Evolutionary conservation across 306 rosid genomes (phyloP), one percentile per base, ranked within the genome.

Genomic region (Dalbergia cultrata): DNA sequence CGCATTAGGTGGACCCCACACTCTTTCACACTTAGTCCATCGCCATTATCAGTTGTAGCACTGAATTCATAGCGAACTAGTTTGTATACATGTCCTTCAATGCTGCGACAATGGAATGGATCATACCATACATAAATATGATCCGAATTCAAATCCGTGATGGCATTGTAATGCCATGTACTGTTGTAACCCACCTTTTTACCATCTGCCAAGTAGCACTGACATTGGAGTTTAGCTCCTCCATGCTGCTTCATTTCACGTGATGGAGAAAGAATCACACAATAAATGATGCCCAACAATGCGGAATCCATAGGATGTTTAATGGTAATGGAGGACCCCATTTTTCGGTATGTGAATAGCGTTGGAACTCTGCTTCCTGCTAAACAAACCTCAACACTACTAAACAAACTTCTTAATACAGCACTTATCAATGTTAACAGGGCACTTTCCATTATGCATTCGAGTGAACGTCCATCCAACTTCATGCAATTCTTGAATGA

Each of bases 121-220:
- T 78, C 82, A 11, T 68, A 78, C 76, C 82, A 78, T 26, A 16
- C 3, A 49, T 4, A 54, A 8, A 77, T 56, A 52, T 77, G 63
- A 37, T 67, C 67, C 1, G 44, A 70, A n/a, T 52, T 16, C 74
- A 70, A 26, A 5, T 54, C 22, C 9, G 3, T 6, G 5, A n/a
- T 34, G 8, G n/a, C 3, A 4, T 16, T 5, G 13, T n/a, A 0
- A 16, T 49, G 22, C 74, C 60, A 49, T 7, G 13, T 22, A 14
- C 22, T 7, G 8, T 0, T 13, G 11, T 67, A 0, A 5, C 72
- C 56, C n/a, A 67, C 17, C n/a, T 49, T 13, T 3, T 0, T 49
- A 49, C 61, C 61, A 6, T 19, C 61, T 8, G 31, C 13, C 21
- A 56, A 52, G 18, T 18, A 8, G 31, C 10, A n/a, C 0, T 60